Evolutionary conservation across 177 flowering plant genomes (phyloP).

Genomic region (Tripterygium wilfordii): DNA sequence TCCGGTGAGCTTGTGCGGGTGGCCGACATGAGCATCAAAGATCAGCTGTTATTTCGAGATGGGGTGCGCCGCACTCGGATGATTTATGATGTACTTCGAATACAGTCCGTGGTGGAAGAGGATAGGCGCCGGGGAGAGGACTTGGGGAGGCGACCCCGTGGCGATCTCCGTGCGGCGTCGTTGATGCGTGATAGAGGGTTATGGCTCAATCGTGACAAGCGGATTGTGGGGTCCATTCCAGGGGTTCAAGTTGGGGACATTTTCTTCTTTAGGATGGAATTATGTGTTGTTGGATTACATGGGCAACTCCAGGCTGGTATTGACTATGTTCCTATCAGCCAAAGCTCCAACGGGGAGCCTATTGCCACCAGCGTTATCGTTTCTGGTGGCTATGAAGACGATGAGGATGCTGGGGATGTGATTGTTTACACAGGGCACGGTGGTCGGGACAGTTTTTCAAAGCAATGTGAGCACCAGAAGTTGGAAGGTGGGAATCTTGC

Average conservation of each 20-base stretch:
- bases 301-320: constrained; percentile 92
- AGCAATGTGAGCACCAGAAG: constrained; percentile 67
- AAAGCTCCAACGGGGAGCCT: constrained; percentile 74
- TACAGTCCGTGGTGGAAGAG: constrained; percentile 27
- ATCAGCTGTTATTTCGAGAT: constrained; percentile 41
- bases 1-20: constrained; percentile 71
- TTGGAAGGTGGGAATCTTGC: constrained; percentile 89
- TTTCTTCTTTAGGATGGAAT: constrained; percentile 73
- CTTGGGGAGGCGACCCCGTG: constrained; percentile 29
- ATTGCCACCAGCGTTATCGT: constrained; percentile 89
- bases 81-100: constrained; percentile 58
- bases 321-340: constrained; percentile 57
- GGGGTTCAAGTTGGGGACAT: constrained; percentile 79
- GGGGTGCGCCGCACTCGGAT: constrained; percentile 55
- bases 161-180: constrained; percentile 56
- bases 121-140: constrained; percentile 22
- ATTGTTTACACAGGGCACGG: constrained; percentile 89
- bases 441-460: constrained; percentile 52
- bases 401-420: constrained; percentile 72
- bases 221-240: constrained; percentile 81
- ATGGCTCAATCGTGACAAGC: constrained; percentile 76
- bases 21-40: constrained; percentile 30
- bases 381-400: constrained; percentile 93
- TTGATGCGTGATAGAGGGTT: constrained; percentile 52
- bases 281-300: constrained; percentile 86